A percentile compares a stretch with the other conserved stretches of the same genome.
Evolutionary conservation across 192 early-diverging fungal species (phyloP).

Genomic region (Backusella westeae): DNA sequence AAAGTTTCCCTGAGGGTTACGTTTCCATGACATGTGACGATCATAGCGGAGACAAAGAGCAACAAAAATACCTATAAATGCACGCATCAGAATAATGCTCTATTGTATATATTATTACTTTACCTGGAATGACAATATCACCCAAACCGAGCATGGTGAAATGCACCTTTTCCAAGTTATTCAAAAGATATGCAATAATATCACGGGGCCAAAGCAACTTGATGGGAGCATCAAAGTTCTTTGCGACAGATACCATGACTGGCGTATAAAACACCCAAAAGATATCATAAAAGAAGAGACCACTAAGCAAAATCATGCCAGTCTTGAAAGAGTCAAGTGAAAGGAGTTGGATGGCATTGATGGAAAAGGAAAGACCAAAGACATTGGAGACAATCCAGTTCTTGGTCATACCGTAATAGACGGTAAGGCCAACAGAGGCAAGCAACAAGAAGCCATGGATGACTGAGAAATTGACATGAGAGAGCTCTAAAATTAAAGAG

Average conservation of each 20-base stretch:
- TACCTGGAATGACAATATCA: slow-evolving; percentile 95
- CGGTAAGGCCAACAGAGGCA: slow-evolving; percentile 59
- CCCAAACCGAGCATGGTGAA: slow-evolving; percentile 97
- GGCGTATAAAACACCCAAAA: slow-evolving; percentile 99
- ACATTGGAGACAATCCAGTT: slow-evolving; percentile 93
- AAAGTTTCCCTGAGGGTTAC: slow-evolving; percentile 50
- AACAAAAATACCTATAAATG: slow-evolving; percentile 73
- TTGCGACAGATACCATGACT: slow-evolving; percentile 98
- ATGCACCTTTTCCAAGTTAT: slow-evolving; percentile 39
- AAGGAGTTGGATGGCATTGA: slow-evolving; percentile 82
- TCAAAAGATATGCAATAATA: slow-evolving; percentile 49
- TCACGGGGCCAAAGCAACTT: slow-evolving; percentile 90
- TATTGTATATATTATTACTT: background rate
- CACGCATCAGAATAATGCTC: too few species aligned
- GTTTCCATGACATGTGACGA: slow-evolving; percentile 67
- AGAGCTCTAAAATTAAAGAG: slow-evolving; percentile 40
- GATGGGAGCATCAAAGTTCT: slow-evolving; percentile 94
- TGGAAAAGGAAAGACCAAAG: slow-evolving; percentile 84
- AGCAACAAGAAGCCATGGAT: slow-evolving; percentile 65
- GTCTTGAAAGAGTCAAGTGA: slow-evolving; percentile 95
- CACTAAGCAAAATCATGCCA: slow-evolving; percentile 87
- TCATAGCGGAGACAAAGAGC: slow-evolving; percentile 90
- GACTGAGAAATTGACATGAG: slow-evolving; percentile 55
- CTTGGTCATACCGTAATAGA: slow-evolving; percentile 77
- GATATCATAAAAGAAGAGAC: slow-evolving; percentile 94